These are phyloP conservation scores for Hemisphaericaspora lyxosophila DNA, from an alignment of 1,139 yeast genomes.

Conservation along the genomic window DNA sequence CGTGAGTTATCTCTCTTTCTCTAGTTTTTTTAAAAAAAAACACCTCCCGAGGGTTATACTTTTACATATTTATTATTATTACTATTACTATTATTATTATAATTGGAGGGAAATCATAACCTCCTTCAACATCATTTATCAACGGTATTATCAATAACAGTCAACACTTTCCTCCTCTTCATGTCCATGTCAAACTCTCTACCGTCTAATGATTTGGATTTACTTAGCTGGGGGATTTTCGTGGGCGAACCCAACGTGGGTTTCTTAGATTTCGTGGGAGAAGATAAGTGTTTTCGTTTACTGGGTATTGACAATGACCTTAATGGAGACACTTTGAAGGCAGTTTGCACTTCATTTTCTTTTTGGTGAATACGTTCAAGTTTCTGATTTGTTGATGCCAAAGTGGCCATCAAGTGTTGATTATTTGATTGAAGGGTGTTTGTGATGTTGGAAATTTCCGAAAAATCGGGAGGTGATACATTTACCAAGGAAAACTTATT, in stretches of 20 bases:
- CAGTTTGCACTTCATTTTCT: slow-evolving; percentile 13
- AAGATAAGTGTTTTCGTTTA: not conserved
- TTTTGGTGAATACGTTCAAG: slow-evolving; percentile 12
- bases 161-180: not conserved
- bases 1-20: too few species aligned
- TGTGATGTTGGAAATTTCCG: slow-evolving; percentile 10
- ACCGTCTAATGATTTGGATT: slow-evolving; percentile 1
- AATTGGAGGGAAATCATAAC: too few species aligned
- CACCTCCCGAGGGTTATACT: too few species aligned
- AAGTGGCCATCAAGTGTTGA: slow-evolving; percentile 4
- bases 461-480: slow-evolving; percentile 9
- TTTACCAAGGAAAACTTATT: slow-evolving; percentile 5
- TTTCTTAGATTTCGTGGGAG: not conserved
- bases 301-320: not conserved
- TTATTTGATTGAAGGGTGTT: slow-evolving; percentile 5
- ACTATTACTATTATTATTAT: too few species aligned
- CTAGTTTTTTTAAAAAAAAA: too few species aligned
- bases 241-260: slow-evolving; percentile 1
- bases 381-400: slow-evolving; percentile 10
- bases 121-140: too few species aligned
- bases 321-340: slow-evolving; percentile 13
- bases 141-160: not conserved
- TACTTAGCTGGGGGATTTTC: not conserved
- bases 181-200: not conserved
- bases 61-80: too few species aligned